Percentiles rank a stretch among this genome's conserved stretches.
phyloP scores from a whole-genome alignment of 164 flowering plant genomes.

The Liquidambar formosana region DNA sequence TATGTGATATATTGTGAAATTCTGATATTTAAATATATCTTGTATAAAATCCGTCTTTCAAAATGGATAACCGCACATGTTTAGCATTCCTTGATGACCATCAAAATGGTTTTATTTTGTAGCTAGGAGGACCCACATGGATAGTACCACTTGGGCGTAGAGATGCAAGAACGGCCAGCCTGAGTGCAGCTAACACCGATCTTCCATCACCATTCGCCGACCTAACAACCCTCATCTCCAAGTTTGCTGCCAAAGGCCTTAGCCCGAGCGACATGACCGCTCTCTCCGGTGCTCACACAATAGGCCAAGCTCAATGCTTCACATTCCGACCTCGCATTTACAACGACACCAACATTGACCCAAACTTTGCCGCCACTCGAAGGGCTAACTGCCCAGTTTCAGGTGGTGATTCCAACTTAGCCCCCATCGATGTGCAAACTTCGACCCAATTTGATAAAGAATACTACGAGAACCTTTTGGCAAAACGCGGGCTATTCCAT shows the following conservation, averaged over 20 bases:
- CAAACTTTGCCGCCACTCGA: conserved; percentile 30
- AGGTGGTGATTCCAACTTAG: conserved; percentile 37
- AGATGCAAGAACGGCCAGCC: conserved; percentile 46
- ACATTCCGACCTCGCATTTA: conserved; percentile 44
- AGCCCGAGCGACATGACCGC: conserved; percentile 32
- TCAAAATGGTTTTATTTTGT: not conserved
- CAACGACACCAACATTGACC: conserved; percentile 50
- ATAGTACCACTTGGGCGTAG: conserved; percentile 37
- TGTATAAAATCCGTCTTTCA: too few species aligned
- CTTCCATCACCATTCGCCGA: conserved; percentile 27
- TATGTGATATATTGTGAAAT: too few species aligned
- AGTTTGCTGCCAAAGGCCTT: conserved; percentile 34
- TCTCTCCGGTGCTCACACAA: conserved; percentile 51
- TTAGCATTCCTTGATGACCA: too few species aligned
- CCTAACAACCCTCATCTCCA: conserved; percentile 31
- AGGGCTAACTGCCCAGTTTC: conserved; percentile 31
- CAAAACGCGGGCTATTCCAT: conserved; percentile 44
- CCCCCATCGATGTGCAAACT: conserved; percentile 45
- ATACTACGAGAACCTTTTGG: conserved; percentile 37
- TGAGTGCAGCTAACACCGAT: conserved; percentile 28
- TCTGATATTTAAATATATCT: too few species aligned
- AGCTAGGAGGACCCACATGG: conserved; percentile 50
- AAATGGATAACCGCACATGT: too few species aligned
- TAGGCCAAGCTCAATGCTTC: conserved; percentile 41
- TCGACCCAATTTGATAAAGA: conserved; percentile 35